phyloP scores from a whole-genome alignment of 495 filamentous ascomycete genomes.

The Daldinia loculata region DNA sequence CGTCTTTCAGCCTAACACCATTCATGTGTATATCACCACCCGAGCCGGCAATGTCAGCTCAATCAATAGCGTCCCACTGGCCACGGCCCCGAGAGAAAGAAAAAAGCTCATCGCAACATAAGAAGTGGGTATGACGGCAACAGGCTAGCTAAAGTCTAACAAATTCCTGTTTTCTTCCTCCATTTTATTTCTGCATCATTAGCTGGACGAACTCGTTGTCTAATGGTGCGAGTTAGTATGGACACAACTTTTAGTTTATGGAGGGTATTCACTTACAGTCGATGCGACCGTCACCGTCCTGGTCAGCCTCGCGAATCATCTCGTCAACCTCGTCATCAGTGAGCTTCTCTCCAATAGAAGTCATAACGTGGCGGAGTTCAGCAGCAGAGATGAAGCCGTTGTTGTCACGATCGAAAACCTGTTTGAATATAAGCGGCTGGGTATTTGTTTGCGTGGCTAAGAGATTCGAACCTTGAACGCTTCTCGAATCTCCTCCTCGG shows the following conservation, averaged over 20 bases:
- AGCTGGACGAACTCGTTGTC: slow-evolving; percentile 99
- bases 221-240: slow-evolving; percentile 57
- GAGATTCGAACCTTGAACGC: slow-evolving; percentile 60
- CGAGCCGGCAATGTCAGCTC: slow-evolving; percentile 18
- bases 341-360: slow-evolving; percentile 98
- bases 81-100: slow-evolving; percentile 30
- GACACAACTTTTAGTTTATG: background rate
- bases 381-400: slow-evolving; percentile 99
- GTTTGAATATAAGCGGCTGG: slow-evolving; percentile 44
- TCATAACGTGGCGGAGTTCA: slow-evolving; percentile 99
- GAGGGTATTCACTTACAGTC: slow-evolving; percentile 72
- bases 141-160: slow-evolving; percentile 30
- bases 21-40: slow-evolving; percentile 36
- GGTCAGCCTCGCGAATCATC: slow-evolving; percentile 99
- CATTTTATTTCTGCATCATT: slow-evolving; percentile 98
- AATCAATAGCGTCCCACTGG: slow-evolving; percentile 27
- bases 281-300: slow-evolving; percentile 95
- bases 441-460: background rate
- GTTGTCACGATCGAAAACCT: slow-evolving; percentile 99
- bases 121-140: slow-evolving; percentile 43
- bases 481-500: slow-evolving; percentile 98
- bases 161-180: slow-evolving; percentile 23
- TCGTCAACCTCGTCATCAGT: slow-evolving; percentile 99
- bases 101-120: slow-evolving; percentile 43
- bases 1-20: slow-evolving; percentile 42